Conservation (phyloP, 1,284 basidiomycete genomes). For the Melampsora larici-populina region DNA sequence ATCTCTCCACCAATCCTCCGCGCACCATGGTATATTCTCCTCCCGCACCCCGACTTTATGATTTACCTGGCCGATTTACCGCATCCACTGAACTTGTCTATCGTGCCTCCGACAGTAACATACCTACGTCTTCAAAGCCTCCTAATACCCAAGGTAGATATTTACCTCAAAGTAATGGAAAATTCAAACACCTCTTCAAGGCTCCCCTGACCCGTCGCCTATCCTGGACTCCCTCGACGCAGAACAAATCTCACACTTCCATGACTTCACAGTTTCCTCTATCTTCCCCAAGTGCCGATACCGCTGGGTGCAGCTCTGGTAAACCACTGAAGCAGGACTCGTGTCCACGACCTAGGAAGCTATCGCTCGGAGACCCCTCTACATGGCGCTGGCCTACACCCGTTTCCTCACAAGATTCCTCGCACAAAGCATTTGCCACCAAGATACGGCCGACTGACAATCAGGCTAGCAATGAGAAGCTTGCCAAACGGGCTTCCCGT, state of each 20-base stretch:
- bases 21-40: not conserved
- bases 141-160: not conserved
- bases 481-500: no score
- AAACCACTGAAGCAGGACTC: not conserved
- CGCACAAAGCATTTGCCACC: not conserved
- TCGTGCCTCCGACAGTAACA: not conserved
- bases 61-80: not conserved
- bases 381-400: conserved; percentile 20
- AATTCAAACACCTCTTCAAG: not conserved
- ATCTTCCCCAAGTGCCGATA: not conserved
- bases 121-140: not conserved
- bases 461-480: no score
- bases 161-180: not conserved
- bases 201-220: not conserved
- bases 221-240: conserved; percentile 1
- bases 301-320: not conserved
- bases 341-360: not conserved
- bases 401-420: not conserved
- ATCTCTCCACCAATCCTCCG: not conserved
- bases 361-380: conserved; percentile 10
- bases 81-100: not conserved
- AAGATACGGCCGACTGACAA: not conserved
- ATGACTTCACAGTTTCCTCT: not conserved
- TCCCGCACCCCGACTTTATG: not conserved
- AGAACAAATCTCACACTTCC: not conserved